Evolutionary conservation across 139 green algal genomes (phyloP).

Genomic region (Tetradesmus obliquus): DNA sequence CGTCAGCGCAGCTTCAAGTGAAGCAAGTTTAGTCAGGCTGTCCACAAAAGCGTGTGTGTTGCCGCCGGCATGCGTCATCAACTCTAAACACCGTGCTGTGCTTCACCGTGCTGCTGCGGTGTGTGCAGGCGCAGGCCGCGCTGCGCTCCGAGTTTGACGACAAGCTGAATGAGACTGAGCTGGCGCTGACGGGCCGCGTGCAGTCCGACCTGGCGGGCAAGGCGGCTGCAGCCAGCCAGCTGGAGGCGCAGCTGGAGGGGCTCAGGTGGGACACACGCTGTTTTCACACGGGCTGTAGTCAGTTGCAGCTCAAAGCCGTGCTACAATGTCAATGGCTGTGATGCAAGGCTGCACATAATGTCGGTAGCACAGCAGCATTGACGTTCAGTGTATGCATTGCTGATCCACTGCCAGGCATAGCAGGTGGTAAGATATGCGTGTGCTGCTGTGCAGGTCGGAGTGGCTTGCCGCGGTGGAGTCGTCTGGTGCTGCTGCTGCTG

Average conservation of each 20-base stretch:
- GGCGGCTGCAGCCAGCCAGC: slow-evolving; percentile 1
- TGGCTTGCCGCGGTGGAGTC: slow-evolving; percentile 14
- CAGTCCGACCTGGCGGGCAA: slow-evolving; percentile 17
- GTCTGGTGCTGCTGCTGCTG: background rate
- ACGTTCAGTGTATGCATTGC: background rate
- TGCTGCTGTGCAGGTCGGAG: background rate
- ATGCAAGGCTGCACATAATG: no score
- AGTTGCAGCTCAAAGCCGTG: background rate
- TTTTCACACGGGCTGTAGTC: background rate
- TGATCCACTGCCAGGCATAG: background rate
- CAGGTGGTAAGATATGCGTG: no score
- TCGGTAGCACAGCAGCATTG: background rate
- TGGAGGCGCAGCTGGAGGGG: slow-evolving; percentile 21
- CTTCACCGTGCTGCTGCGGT: background rate
- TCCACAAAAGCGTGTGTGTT: no score
- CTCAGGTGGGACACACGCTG: background rate
- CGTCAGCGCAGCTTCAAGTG: no score
- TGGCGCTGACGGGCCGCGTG: slow-evolving; percentile 17
- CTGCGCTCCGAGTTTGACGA: slow-evolving; percentile 20
- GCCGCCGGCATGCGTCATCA: no score
- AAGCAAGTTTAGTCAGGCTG: no score
- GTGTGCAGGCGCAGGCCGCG: background rate
- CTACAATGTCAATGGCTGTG: no score
- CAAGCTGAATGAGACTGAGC: slow-evolving; percentile 32
- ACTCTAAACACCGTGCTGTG: background rate